Base-by-base conservation (phyloP, 176 grass and related monocot species). In the Chloris gayana region DNA sequence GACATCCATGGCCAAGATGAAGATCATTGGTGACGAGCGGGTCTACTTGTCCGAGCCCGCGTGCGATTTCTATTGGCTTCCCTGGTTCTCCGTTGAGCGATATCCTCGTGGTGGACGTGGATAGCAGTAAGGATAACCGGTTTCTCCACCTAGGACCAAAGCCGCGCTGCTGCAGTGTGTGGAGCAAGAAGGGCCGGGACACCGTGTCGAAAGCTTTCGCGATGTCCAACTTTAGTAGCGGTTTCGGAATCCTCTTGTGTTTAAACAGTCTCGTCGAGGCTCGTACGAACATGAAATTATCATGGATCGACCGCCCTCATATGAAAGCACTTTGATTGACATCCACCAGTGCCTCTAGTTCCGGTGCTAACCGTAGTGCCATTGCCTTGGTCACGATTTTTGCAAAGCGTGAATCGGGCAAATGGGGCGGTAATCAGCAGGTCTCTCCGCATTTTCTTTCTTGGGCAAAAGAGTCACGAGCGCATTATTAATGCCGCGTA, bases 401-500 rank as follows among this genome's bases (percentile, higher is more conserved):
- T 0, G 33, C 33, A 3, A 67, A 67, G 9, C 32, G 34, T 67
- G 64, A 0, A 49, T 49, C 3, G 17, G 46, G 14, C 46, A 49
- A 0, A 49, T 67, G 0, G 64, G 64, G 1, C 33, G 0, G 2
- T 38, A 38, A 1, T 67, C 34, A 0, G 2, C 2, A 0, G 6
- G 13, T 1, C 3, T 0, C 0, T 10, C 0, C 0, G 64, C 22
- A 0, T 67, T 33, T 0, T 6, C 0, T 0, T 7, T 9, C 2
- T 67, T 67, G 0, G 33, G 33, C 3, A 67, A 2, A 0, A 67
- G 2, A 0, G 64, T 67, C 14, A 49, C 17, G 0, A 67, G 8
- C 1, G 64, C 33, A 1, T 8, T 21, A 9, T 67, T 67, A 0
- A 67, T 1, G 0, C 1, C 0, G 1, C 19, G 32, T 0, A 67